Evolutionary conservation across 177 flowering plant species (phyloP), one percentile per base, ranked within the genome.

Genomic region (Vitis hybrid): DNA sequence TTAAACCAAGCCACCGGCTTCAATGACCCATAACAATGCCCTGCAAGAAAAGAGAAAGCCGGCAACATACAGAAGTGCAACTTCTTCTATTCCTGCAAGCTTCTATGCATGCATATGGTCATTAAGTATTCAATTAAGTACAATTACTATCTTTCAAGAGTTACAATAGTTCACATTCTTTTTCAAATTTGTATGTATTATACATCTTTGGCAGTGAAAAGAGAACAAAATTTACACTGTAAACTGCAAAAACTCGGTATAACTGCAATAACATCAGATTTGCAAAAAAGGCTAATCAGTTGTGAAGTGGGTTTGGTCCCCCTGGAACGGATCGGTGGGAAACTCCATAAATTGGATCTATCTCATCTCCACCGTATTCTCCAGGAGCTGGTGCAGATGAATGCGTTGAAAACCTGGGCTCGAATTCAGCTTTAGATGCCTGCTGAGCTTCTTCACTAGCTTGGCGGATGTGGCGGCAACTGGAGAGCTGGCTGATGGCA

Each of bases 231-330:
- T 18, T 49, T 49, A 60, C 49, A 65, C 67, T 50, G 52, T 15
- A 66, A 14, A 51, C 59, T 64, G 69, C 66, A 54, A 64, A 65
- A 65, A 54, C 11, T 60, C 52, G 67, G 49, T 68, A 23, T 39
- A 56, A 62, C 60, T 51, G 21, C 21, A 62, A 12, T 26, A 48
- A 49, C 54, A 76, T 60, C 49, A 75, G 39, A 63, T 4, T 58
- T 6, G 21, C 17, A 62, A 39, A 39, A 60, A 48, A 62, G 55
- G 51, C 65, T 51, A 55, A 73, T 81, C 76, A 80, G 48, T 85
- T 82, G 71, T 85, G 85, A 21, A 85, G 81, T 5, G 85, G 85
- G 71, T 80, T 82, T 6, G 88, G 85, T 34, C 85, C 88, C 12
- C 62, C 79, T 9, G 85, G 88, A 64, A 79, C 74, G 14, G 2